Evolutionary conservation across 176 grass and related monocot species (phyloP).

Genomic region (Bromus sterilis): DNA sequence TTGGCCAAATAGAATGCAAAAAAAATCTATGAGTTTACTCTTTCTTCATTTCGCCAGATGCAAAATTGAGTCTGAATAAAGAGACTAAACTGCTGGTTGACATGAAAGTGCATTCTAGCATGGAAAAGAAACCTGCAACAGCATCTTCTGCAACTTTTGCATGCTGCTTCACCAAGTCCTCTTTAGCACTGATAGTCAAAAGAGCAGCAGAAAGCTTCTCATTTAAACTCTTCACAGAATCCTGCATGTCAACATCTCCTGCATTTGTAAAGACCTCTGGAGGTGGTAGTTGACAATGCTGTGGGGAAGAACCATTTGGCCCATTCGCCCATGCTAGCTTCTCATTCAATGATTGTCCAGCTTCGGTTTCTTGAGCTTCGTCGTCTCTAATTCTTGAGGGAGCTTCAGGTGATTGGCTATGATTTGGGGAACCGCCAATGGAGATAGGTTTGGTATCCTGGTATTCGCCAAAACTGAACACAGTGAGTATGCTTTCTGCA

Average conservation of each 20-base stretch:
- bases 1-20: background rate
- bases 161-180: constrained; percentile 93
- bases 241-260: constrained; percentile 26
- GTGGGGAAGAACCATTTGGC: constrained; percentile 32
- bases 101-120: background rate
- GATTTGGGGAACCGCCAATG: constrained; percentile 34
- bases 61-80: constrained; percentile 4
- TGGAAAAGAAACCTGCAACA: constrained; percentile 55
- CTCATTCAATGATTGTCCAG: constrained; percentile 23
- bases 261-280: constrained; percentile 17
- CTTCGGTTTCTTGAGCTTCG: constrained; percentile 33
- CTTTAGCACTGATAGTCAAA: constrained; percentile 76
- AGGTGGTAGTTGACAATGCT: constrained; percentile 17
- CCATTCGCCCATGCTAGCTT: constrained; percentile 15
- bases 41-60: background rate
- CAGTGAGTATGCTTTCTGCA: constrained; percentile 19
- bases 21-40: background rate
- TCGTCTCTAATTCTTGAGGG: constrained; percentile 36
- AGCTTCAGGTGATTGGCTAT: constrained; percentile 40
- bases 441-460: constrained; percentile 37
- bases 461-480: background rate
- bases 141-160: constrained; percentile 97
- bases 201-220: constrained; percentile 85
- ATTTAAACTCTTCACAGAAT: constrained; percentile 70
- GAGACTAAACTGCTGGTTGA: background rate